These are phyloP conservation scores for Suhomyces taliae DNA, from an alignment of 1,139 yeast species.

Conservation along the genomic window DNA sequence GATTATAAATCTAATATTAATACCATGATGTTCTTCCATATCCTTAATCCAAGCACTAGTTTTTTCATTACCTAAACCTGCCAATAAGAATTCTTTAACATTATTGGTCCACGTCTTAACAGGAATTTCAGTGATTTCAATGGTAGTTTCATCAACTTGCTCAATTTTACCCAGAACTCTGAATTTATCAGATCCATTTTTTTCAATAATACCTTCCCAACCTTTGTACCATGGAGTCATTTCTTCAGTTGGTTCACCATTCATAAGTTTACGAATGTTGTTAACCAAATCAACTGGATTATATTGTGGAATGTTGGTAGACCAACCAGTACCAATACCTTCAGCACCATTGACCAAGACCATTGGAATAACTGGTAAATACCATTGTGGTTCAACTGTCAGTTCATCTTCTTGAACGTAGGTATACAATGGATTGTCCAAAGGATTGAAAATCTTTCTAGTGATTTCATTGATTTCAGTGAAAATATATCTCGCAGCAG, in stretches of 20 bases:
- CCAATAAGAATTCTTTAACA: constrained; percentile 78
- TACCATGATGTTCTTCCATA: constrained; percentile 90
- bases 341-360: constrained; percentile 92
- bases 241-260: constrained; percentile 65
- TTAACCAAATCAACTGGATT: constrained; percentile 82
- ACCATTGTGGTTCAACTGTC: constrained; percentile 96
- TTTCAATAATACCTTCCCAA: constrained; percentile 84
- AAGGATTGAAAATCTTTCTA: constrained; percentile 69
- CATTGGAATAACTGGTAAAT: constrained; percentile 90
- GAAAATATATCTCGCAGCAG: constrained; percentile 97
- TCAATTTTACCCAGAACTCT: constrained; percentile 78
- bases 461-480: constrained; percentile 83
- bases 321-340: constrained; percentile 99
- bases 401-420: constrained; percentile 92
- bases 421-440: constrained; percentile 75
- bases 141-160: constrained; percentile 73
- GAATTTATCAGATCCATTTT: constrained; percentile 63
- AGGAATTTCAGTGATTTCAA: constrained; percentile 92
- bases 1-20: constrained; percentile 75
- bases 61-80: constrained; percentile 77
- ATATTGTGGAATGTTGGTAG: constrained; percentile 87
- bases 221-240: constrained; percentile 96
- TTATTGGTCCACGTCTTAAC: constrained; percentile 90
- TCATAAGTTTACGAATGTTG: constrained; percentile 73
- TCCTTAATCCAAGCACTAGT: constrained; percentile 86